Percentiles rank a stretch among this genome's conserved stretches.
Evolutionary conservation across 1,284 basidiomycete genomes (phyloP).

Genomic region (Ceratobasidium sp.): DNA sequence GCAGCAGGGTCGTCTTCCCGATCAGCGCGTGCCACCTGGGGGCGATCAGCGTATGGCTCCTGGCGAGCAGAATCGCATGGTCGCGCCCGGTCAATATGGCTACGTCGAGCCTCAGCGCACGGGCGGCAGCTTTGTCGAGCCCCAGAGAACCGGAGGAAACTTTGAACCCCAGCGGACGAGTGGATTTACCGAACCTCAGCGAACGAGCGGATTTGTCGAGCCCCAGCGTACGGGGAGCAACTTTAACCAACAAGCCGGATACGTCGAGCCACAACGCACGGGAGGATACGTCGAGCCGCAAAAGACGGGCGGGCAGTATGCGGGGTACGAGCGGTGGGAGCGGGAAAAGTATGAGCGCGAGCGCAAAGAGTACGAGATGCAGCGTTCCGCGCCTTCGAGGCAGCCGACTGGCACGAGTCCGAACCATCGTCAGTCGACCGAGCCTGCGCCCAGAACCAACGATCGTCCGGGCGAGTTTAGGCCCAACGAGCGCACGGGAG

Average conservation of each 20-base stretch:
- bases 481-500: background rate
- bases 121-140: background rate
- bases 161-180: background rate
- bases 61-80: background rate
- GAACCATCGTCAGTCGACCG: background rate
- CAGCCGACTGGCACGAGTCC: constrained; percentile 26
- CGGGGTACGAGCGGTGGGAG: background rate
- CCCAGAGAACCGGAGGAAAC: too few species aligned
- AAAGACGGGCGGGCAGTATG: background rate
- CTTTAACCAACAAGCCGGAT: too few species aligned
- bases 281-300: background rate
- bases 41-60: constrained; percentile 2
- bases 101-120: constrained; percentile 15
- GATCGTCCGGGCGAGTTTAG: background rate
- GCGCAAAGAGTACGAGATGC: background rate
- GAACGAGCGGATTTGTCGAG: background rate
- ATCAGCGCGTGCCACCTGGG: constrained; percentile 13
- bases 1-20: constrained; percentile 20
- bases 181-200: background rate
- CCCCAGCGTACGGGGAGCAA: background rate
- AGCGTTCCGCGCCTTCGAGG: background rate
- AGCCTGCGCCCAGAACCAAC: background rate
- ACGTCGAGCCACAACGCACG: too few species aligned
- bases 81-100: background rate
- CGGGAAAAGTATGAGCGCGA: constrained; percentile 4